Evolutionary conservation across 345 rosid genomes (phyloP).

Genomic region (Citrus mangshanensis): DNA sequence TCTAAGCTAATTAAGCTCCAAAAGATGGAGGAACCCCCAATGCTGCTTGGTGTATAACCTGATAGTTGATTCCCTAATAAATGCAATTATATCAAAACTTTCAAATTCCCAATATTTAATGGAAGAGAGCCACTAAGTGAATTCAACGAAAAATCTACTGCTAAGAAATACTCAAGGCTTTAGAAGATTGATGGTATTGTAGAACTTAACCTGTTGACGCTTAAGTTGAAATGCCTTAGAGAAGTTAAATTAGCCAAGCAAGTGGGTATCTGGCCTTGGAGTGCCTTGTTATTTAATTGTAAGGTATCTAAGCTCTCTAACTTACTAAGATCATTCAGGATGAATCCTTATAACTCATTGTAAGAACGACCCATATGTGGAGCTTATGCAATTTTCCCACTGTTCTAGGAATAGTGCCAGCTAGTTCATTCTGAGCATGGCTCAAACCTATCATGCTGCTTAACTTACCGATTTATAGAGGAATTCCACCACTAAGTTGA

Average conservation of each 20-base stretch:
- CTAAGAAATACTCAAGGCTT: background rate
- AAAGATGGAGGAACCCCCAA: background rate
- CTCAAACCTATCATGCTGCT: background rate
- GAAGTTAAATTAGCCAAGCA: background rate
- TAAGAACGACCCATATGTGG: background rate
- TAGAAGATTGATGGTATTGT: background rate
- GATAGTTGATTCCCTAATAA: conserved; percentile 10
- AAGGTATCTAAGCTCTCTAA: background rate
- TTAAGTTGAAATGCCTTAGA: background rate
- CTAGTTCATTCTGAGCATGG: background rate
- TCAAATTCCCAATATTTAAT: background rate
- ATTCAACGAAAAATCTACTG: background rate
- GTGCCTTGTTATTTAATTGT: background rate
- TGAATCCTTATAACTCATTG: background rate
- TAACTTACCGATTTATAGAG: background rate
- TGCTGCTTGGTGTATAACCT: background rate
- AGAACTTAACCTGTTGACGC: background rate
- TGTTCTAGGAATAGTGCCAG: conserved; percentile 5
- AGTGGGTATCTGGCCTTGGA: background rate
- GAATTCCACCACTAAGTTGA: conserved; percentile 11
- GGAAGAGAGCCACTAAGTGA: background rate
- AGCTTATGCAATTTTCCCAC: background rate
- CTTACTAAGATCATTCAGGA: background rate
- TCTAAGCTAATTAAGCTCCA: background rate
- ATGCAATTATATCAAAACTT: background rate